Evolutionary conservation across 768 basidiomycete species (phyloP).

Genomic region (Lactarius deliciosus): DNA sequence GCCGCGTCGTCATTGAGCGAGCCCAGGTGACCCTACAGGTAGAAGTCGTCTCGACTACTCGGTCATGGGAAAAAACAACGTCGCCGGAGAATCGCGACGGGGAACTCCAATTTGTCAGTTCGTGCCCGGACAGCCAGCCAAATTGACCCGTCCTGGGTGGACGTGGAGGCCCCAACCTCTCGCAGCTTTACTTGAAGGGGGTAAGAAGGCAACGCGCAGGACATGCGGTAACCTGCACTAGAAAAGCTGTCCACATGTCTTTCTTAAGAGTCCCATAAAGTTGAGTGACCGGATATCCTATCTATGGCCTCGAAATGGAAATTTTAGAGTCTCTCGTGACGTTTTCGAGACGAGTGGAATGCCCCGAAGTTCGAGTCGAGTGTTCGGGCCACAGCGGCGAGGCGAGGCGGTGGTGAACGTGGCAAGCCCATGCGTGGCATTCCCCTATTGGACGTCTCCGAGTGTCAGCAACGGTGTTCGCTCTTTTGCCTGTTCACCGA

Average conservation of each 20-base stretch:
- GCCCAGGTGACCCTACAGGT: background rate
- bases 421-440: background rate
- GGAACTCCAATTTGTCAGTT: constrained; percentile 17
- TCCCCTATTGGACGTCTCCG: constrained; percentile 18
- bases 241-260: constrained; percentile 3
- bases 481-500: constrained; percentile 7
- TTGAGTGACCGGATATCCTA: constrained; percentile 1
- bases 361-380: constrained; percentile 1
- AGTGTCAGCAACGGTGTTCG: constrained; percentile 3
- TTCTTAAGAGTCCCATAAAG: background rate
- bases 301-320: constrained; percentile 1
- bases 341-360: constrained; percentile 6
- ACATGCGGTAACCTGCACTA: constrained; percentile 19
- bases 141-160: background rate
- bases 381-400: background rate
- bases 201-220: constrained; percentile 20
- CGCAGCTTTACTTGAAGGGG: constrained; percentile 3
- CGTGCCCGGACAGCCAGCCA: constrained; percentile 7
- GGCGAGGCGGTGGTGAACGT: background rate
- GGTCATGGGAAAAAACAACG: constrained; percentile 5
- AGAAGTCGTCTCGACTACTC: background rate
- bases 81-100: constrained; percentile 8
- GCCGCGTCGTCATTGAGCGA: background rate
- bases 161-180: constrained; percentile 5
- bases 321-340: background rate